A percentile compares a stretch with the other conserved stretches of the same genome.
Evolutionary conservation across 306 rosid genomes (phyloP).

Genomic region (Sechiopsis laciniata): DNA sequence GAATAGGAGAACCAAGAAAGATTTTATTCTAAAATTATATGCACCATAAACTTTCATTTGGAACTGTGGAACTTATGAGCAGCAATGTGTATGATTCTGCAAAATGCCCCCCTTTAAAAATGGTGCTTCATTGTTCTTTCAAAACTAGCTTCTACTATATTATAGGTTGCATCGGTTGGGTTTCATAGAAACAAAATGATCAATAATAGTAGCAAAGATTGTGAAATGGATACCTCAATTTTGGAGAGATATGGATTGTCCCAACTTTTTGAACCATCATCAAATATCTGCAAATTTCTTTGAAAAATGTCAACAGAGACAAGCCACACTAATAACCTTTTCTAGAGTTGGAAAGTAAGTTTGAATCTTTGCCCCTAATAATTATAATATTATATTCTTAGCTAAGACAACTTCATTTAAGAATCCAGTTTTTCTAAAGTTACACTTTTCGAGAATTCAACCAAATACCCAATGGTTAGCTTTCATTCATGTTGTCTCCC

Average conservation of each 20-base stretch:
- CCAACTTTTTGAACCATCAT: background rate
- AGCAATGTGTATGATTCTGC: background rate
- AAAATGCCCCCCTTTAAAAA: background rate
- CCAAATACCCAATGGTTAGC: constrained; percentile 8
- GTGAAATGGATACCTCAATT: background rate
- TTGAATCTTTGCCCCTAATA: background rate
- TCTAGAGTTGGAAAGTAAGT: background rate
- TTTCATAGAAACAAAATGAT: background rate
- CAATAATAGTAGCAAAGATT: background rate
- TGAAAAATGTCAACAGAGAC: background rate
- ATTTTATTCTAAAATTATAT: no score
- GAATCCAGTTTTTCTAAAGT: background rate
- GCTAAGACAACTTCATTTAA: background rate
- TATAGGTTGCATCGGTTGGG: background rate
- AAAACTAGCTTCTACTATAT: background rate
- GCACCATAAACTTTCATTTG: background rate
- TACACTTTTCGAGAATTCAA: background rate
- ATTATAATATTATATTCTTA: background rate
- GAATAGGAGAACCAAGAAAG: no score
- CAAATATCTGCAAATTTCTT: background rate
- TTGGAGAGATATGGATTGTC: background rate
- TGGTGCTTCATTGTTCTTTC: background rate
- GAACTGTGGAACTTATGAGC: background rate
- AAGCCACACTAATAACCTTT: background rate
- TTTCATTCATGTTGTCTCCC: background rate